These are phyloP conservation scores for Penstemon davidsonii DNA, from an alignment of 257 asterid genomes.

Conservation along the genomic window DNA sequence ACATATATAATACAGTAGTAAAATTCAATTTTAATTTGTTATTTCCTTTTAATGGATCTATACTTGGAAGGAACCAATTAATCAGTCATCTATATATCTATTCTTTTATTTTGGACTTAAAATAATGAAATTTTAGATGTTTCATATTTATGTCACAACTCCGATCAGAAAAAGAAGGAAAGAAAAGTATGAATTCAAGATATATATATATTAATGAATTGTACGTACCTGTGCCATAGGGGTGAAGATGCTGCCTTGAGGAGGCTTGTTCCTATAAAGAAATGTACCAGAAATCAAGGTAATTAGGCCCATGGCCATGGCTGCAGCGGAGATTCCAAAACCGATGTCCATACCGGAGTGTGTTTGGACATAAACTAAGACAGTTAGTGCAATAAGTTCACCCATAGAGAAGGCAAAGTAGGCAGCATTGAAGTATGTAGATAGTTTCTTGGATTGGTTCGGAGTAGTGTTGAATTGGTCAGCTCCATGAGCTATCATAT, in stretches of 20 bases:
- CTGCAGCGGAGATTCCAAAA: slow-evolving; percentile 83
- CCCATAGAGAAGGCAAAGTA: slow-evolving; percentile 91
- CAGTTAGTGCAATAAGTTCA: slow-evolving; percentile 73
- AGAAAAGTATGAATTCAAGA: too few relatives aligned
- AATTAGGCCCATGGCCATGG: slow-evolving; percentile 80
- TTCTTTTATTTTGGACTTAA: too few relatives aligned
- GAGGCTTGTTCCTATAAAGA: slow-evolving; percentile 73
- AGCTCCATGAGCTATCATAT: slow-evolving; percentile 94
- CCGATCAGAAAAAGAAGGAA: too few relatives aligned
- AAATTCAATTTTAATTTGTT: too few relatives aligned
- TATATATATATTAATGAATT: too few relatives aligned
- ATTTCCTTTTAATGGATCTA: too few relatives aligned
- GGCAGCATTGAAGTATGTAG: slow-evolving; percentile 88
- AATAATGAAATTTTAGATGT: too few relatives aligned
- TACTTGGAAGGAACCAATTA: too few relatives aligned
- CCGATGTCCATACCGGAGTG: slow-evolving; percentile 98
- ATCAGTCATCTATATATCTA: too few relatives aligned
- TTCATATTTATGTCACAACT: too few relatives aligned
- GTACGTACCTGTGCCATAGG: slow-evolving; percentile 81
- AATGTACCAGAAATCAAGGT: slow-evolving; percentile 57
- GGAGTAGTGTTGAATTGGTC: slow-evolving; percentile 64
- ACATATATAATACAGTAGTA: too few relatives aligned
- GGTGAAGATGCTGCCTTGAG: slow-evolving; percentile 75
- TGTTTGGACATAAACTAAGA: slow-evolving; percentile 84
- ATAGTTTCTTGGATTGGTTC: slow-evolving; percentile 61